phyloP scores from a whole-genome alignment of 2,329 filamentous ascomycete genomes.

The Dactylonectria macrodidyma region DNA sequence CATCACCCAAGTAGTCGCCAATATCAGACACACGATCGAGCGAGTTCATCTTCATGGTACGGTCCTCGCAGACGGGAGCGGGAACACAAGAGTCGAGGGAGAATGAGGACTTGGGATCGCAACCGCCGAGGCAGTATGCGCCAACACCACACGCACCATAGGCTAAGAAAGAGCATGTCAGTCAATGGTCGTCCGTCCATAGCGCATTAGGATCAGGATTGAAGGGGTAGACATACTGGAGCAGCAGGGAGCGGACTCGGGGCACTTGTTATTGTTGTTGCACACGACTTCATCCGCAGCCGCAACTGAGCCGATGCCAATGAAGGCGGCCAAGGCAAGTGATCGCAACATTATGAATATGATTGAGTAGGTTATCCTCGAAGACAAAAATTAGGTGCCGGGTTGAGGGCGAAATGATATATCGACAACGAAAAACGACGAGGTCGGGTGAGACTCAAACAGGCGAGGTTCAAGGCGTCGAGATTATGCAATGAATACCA shows the following conservation, averaged over 20 bases:
- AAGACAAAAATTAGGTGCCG: conserved; percentile 12
- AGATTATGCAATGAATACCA: conserved; percentile 14
- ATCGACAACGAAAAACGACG: conserved; percentile 19
- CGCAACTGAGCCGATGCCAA: conserved; percentile 51
- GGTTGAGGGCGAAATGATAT: conserved; percentile 8
- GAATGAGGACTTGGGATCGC: conserved; percentile 89
- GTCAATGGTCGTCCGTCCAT: background rate
- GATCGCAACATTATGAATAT: conserved; percentile 52
- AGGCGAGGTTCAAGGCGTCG: background rate
- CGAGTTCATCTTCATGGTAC: conserved; percentile 80
- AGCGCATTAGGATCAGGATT: background rate
- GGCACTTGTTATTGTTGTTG: conserved; percentile 70
- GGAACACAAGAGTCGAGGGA: conserved; percentile 88
- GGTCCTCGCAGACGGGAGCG: conserved; percentile 83
- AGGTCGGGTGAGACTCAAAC: conserved; percentile 8
- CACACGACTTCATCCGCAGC: conserved; percentile 63
- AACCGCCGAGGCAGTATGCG: conserved; percentile 95
- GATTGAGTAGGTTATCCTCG: conserved; percentile 14
- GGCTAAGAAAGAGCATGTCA: conserved; percentile 65
- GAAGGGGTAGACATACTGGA: conserved; percentile 74
- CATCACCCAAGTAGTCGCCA: conserved; percentile 88
- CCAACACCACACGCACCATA: conserved; percentile 95
- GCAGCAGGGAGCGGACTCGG: conserved; percentile 81
- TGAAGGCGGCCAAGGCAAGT: conserved; percentile 49
- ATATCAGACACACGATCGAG: conserved; percentile 79